Evolutionary conservation across 169 alveolate species (phyloP).

Genomic region (Plasmodium gaboni): DNA sequence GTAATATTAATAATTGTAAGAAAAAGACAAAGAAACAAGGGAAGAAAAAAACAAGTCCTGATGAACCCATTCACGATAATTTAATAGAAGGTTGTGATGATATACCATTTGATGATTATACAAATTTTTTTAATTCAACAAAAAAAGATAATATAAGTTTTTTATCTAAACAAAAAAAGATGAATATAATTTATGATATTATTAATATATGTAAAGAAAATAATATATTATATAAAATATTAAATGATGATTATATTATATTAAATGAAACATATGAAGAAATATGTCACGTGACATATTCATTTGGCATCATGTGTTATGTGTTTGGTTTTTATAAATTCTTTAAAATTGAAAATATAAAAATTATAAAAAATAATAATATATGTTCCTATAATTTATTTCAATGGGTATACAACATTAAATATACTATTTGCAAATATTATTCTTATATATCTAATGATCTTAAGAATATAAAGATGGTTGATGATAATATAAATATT

Average conservation of each 20-base stretch:
- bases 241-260: constrained; percentile 32
- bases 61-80: neutral
- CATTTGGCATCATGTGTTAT: constrained; percentile 55
- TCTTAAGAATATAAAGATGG: too few species aligned
- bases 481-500: too few species aligned
- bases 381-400: constrained; percentile 25
- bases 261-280: constrained; percentile 50
- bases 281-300: constrained; percentile 36
- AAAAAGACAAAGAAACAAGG: neutral
- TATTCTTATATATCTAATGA: too few species aligned
- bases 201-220: constrained; percentile 3
- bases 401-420: constrained; percentile 41
- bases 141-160: neutral
- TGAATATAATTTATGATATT: constrained; percentile 1
- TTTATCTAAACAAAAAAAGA: neutral
- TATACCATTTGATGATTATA: too few species aligned
- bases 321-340: constrained; percentile 38
- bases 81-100: neutral
- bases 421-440: neutral
- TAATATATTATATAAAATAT: constrained; percentile 10
- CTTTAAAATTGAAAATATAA: constrained; percentile 38
- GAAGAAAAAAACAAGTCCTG: neutral
- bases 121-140: neutral
- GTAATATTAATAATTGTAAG: too few species aligned
- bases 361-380: constrained; percentile 36